Base-by-base conservation (phyloP, 495 filamentous ascomycete species). In the Aspergillus ostianus region DNA sequence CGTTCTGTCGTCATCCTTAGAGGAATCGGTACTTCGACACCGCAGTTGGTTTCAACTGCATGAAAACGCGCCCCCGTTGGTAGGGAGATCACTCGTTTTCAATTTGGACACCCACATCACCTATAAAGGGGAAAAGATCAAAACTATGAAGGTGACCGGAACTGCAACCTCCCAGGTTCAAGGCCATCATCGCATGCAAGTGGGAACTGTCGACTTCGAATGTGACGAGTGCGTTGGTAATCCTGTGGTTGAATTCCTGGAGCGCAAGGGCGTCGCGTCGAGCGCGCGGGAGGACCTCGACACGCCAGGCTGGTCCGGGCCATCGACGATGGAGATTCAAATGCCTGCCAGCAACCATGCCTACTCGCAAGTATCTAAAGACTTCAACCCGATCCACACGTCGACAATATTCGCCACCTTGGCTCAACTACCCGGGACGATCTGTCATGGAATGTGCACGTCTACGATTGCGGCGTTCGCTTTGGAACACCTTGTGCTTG, bases 361-460 rank as follows among this genome's bases (percentile, higher is more conserved):
- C 8, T 76, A 76, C 56, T 61, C 70, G 17, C 49, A 64, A 21
- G 45, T 67, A 10, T 77, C 73, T 20, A 60, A 61, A 30, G 73
- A 77, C 47, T 72, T 69, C 57, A 77, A 77, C 55, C 73, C 73
- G 3, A 73, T 77, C 29, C 73, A 77, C 55, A 59, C 68, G 4
- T 77, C 72, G 3, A 21, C 56, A 2, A 52, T 67, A 4, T 72
- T 77, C 57, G 65, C 72, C 7, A 56, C 41, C 20, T 63, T 71
- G 15, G 72, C 71, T 6, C 63, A 64, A 15, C 57, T 75, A 4
- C 68, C 73, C 4, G 69, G 70, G 4, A 69, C 64, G 4, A 64
- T 78, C 17, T 71, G 68, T 26, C 76, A 77, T 51, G 73, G 73
- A 0, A 74, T 77, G 70, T 71, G 57, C 54, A 75, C 71, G 1